Evolutionary conservation across 371 early-diverging fungal species (phyloP).

Genomic region (Zopfochytrium polystomum): DNA sequence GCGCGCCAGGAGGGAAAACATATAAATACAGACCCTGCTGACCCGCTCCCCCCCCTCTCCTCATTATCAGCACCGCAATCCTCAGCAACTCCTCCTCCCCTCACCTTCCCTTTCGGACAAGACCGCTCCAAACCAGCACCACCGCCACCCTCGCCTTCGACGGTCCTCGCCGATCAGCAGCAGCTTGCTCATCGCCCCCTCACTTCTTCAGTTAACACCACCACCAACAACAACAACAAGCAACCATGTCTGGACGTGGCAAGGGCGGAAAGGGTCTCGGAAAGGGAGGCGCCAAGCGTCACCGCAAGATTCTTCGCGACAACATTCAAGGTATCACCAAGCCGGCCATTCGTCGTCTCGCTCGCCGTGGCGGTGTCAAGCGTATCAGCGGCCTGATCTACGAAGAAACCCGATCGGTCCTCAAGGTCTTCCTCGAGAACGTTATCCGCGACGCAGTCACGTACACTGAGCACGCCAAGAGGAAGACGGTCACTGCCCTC

Average conservation of each 20-base stretch:
- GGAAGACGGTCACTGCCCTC: constrained; percentile 87
- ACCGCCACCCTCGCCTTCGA: too few relatives aligned
- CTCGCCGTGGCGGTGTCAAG: constrained; percentile 99
- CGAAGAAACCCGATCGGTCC: constrained; percentile 96
- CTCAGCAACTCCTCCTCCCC: too few relatives aligned
- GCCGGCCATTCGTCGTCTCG: constrained; percentile 99
- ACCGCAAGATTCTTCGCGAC: constrained; percentile 98
- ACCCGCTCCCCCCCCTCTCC: too few relatives aligned
- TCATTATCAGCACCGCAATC: too few relatives aligned
- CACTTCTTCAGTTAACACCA: too few relatives aligned
- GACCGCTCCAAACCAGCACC: too few relatives aligned
- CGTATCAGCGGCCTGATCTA: constrained; percentile 99
- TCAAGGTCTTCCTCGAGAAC: constrained; percentile 96
- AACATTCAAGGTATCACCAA: constrained; percentile 99
- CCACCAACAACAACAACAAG: constrained; percentile 16
- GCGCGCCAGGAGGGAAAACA: too few relatives aligned
- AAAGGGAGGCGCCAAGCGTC: constrained; percentile 76
- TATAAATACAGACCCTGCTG: too few relatives aligned
- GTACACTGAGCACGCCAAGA: constrained; percentile 99
- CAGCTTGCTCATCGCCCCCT: too few relatives aligned
- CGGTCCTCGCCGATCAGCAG: too few relatives aligned
- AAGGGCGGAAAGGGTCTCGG: constrained; percentile 58
- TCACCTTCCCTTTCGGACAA: too few relatives aligned
- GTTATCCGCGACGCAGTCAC: constrained; percentile 96
- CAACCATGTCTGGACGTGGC: constrained; percentile 48